Base-by-base conservation (phyloP, 768 basidiomycete genomes). In the Ramaria rubella region DNA sequence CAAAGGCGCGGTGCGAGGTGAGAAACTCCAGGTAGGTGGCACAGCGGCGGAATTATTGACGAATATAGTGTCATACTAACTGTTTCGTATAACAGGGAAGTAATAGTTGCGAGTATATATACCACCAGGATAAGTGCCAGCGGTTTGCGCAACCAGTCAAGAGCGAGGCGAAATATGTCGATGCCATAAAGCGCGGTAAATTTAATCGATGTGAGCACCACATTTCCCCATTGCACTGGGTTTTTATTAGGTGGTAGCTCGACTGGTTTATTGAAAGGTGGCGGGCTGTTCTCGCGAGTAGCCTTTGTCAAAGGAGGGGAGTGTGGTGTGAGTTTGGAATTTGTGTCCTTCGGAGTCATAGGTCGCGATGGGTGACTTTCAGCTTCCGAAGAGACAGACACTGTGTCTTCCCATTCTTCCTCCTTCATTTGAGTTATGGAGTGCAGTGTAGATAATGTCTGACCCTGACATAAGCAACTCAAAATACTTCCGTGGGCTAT, bases 21-120 rank as follows among this genome's bases (percentile, higher is more conserved):
- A 7, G 80, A 81, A 30, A 88, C 65, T 15, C 79, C 75, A 2
- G 88, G 87, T 14, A 89, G 0, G 77, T 75, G 3, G 68, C 43
- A 45, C 19, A 45, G n/a, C n/a, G n/a, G 34, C 24, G 43, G 15
- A 24, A 7, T 21, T 21, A 45, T 9, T 7, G 43, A 7, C 19
- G 43, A 24, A 7, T 21, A 7, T 9, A 45, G 19, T 7, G 43
- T 24, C 7, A 7, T 64, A n/a, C 72, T 72, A 54, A 89, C 51
- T 0, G 74, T 74, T 5, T 63, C 46, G 7, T 75, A 72, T 46
- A 83, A 67, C 31, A 65, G 62, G n/a, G 64, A 67, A 6, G 79
- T 48, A 59, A 81, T 60, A 55, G 77, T 61, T 6, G 78, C 71
- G 31, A 86, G 69, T 59, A 84, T 59, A 69, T 72, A 81, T 9